Percentiles rank a stretch among this genome's conserved stretches.
Evolutionary conservation across 108 stramenopile genomes (phyloP).

Genomic region (Cyclotella sp.): DNA sequence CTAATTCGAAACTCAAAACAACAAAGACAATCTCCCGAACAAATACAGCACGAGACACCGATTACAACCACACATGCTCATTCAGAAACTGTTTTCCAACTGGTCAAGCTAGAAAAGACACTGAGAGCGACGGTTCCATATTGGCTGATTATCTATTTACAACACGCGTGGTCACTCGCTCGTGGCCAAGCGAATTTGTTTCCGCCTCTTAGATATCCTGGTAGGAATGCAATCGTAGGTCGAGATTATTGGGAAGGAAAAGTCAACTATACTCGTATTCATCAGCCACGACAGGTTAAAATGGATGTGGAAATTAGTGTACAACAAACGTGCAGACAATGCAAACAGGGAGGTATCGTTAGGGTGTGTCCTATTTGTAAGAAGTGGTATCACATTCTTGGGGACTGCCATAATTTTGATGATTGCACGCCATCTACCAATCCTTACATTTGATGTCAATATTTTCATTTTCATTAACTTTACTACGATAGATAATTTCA

Average conservation of each 20-base stretch:
- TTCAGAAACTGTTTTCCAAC: constrained; percentile 7
- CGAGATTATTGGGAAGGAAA: constrained; percentile 19
- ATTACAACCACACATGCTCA: background rate
- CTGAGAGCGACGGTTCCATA: constrained; percentile 13
- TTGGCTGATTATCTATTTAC: constrained; percentile 20
- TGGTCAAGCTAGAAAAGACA: background rate
- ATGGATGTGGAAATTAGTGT: background rate
- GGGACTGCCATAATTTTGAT: background rate
- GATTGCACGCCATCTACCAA: background rate
- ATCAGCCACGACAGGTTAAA: background rate
- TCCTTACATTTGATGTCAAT: background rate
- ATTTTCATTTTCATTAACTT: background rate
- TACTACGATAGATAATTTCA: background rate
- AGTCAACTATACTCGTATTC: constrained; percentile 5
- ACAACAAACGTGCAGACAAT: background rate
- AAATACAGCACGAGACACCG: background rate
- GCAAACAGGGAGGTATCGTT: background rate
- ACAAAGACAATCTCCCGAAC: background rate
- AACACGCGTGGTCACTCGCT: constrained; percentile 4
- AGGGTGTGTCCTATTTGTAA: constrained; percentile 1
- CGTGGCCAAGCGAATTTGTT: constrained; percentile 15
- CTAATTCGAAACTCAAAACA: background rate
- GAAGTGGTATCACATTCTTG: constrained; percentile 1
- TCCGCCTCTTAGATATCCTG: constrained; percentile 6
- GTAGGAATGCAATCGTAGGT: constrained; percentile 13